These are phyloP conservation scores for Trichoderma atrobrunneum DNA, from an alignment of 2,329 filamentous ascomycete species.

Conservation along the genomic window DNA sequence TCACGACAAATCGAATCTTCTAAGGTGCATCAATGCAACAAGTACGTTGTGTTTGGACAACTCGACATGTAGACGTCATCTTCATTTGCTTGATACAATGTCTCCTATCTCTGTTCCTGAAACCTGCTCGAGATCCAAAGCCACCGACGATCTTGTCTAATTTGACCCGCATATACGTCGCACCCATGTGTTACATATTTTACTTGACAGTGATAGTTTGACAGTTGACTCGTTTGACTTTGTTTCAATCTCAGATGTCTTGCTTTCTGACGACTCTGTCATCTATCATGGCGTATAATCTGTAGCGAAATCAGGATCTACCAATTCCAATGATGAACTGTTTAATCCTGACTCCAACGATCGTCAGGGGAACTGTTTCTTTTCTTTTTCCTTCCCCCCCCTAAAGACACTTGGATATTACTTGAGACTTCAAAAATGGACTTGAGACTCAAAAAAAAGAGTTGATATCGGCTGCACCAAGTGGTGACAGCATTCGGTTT, in stretches of 20 bases:
- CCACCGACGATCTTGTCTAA: background rate
- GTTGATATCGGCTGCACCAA: background rate
- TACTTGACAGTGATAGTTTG: no score
- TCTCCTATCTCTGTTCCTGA: background rate
- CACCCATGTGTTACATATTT: background rate
- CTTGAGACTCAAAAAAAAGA: no score
- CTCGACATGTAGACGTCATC: background rate
- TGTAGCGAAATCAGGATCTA: conserved; percentile 12
- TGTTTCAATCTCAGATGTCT: background rate
- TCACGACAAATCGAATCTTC: background rate
- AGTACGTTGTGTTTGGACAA: background rate
- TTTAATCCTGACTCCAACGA: background rate
- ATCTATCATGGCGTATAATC: background rate
- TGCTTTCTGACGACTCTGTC: background rate
- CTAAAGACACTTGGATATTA: background rate
- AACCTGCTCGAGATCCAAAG: background rate
- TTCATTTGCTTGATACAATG: background rate
- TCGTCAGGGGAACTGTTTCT: conserved; percentile 3
- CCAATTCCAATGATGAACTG: background rate
- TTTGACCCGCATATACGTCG: background rate
- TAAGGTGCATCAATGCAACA: background rate
- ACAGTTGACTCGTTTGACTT: background rate
- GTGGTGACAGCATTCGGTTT: background rate
- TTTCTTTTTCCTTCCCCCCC: background rate
- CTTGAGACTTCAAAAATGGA: background rate